These are phyloP conservation scores for Verbascum thapsus DNA, from an alignment of 257 asterid genomes.

Conservation along the genomic window DNA sequence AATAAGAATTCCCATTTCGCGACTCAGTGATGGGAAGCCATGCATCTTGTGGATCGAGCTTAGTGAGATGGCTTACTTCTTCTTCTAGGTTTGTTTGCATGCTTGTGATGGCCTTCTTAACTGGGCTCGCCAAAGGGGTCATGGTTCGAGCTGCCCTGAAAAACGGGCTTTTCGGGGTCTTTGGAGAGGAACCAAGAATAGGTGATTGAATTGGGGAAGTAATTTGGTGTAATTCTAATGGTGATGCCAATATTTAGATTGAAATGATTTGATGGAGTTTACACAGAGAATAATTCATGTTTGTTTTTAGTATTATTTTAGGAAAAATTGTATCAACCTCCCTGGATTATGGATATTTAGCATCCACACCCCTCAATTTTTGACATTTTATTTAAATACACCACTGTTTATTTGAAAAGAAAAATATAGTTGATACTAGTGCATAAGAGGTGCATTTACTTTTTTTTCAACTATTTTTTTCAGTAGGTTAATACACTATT, in stretches of 20 bases:
- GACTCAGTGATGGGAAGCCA: slow-evolving; percentile 95
- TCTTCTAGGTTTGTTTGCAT: slow-evolving; percentile 59
- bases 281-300: slow-evolving; percentile 25
- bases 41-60: slow-evolving; percentile 74
- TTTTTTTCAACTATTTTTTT: too few relatives aligned
- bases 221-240: slow-evolving; percentile 2
- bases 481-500: too few relatives aligned
- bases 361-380: too few relatives aligned
- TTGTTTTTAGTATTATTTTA: too few relatives aligned
- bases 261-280: slow-evolving; percentile 27
- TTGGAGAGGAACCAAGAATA: slow-evolving; percentile 32
- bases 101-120: slow-evolving; percentile 56
- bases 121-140: slow-evolving; percentile 75
- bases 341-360: too few relatives aligned
- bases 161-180: slow-evolving; percentile 64
- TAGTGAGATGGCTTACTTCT: slow-evolving; percentile 74
- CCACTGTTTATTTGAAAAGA: too few relatives aligned
- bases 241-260: slow-evolving; percentile 4
- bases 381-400: too few relatives aligned
- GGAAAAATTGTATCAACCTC: too few relatives aligned
- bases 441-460: too few relatives aligned
- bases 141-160: slow-evolving; percentile 35
- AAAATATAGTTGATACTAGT: too few relatives aligned
- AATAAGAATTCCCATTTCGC: slow-evolving; percentile 76
- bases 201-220: slow-evolving; percentile 37